Base-by-base conservation (phyloP, 129 eudicot genomes). In the Ambrosia artemisiifolia region DNA sequence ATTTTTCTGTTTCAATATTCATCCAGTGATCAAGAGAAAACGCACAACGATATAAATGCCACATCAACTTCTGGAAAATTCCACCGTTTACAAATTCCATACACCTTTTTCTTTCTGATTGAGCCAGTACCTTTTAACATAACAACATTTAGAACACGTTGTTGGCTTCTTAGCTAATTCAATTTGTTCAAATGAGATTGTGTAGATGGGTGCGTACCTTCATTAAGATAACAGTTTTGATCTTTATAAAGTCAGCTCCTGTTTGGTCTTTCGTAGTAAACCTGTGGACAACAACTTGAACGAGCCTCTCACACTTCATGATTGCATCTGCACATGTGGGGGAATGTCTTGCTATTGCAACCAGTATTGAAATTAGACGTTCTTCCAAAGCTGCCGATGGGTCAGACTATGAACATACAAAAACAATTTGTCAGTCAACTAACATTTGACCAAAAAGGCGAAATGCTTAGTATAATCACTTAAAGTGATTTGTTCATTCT, bases 271-370 rank as follows among this genome's bases (percentile, higher is more conserved):
- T 83, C 63, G 74, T 63, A 18, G 81, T 63, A 70, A 94, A 94
- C 75, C 94, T 83, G 65, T 79, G 70, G 11, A 85, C 83, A 73
- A 94, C 38, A 17, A 84, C 84, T 72, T 90, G 83, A 76, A 94
- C 84, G 79, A 94, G 96, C 86, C 90, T 86, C 64, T 79, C 82
- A 64, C 93, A 88, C 49, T 84, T 91, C 85, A 82, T 75, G 46
- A 94, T 71, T 84, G 96, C 97, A 84, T 86, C 83, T 73, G 96
- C 85, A 79, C 96, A 90, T 65, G 96, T 82, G 43, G 96, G 96
- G 42, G 99, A 90, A 84, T 90, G 96, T 76, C 97, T 86, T 69
- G 91, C 96, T 73, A 94, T 55, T 63, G 97, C 97, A 70, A 94
- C 69, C 72, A 90, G 78, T 76, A 88, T 84, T n/a, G 97, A 80